Evolutionary conservation across 2,329 filamentous ascomycete genomes (phyloP).

Genomic region (Sclerotinia spermophila): DNA sequence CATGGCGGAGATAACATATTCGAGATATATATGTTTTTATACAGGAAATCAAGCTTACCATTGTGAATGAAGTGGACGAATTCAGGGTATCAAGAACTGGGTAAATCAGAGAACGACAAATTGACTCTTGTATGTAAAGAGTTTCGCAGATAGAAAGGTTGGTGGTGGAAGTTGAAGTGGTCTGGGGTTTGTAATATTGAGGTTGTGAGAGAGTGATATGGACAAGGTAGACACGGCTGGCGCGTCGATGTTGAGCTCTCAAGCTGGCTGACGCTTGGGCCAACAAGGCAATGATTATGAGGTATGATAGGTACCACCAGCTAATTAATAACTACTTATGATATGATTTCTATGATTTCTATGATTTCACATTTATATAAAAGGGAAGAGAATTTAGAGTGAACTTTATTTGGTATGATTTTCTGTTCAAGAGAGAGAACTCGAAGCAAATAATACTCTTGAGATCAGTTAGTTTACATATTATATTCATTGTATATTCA

Average conservation of each 20-base stretch:
- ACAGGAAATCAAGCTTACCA: slow-evolving; percentile 29
- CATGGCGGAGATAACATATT: background rate
- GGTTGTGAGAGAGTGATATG: slow-evolving; percentile 22
- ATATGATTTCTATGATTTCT: background rate
- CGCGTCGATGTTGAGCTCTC: slow-evolving; percentile 29
- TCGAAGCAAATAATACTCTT: background rate
- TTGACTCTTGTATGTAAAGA: background rate
- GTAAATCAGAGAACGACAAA: background rate
- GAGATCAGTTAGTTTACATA: background rate
- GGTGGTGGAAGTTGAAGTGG: slow-evolving; percentile 21
- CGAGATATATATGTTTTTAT: background rate
- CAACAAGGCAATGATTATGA: slow-evolving; percentile 30
- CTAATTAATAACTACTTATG: background rate
- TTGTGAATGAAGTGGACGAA: slow-evolving; percentile 23
- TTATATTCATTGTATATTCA: background rate
- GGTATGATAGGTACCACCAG: background rate
- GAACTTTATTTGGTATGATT: background rate
- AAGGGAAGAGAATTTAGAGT: background rate
- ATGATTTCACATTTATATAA: background rate
- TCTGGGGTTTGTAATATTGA: slow-evolving; percentile 15
- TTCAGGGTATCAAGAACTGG: slow-evolving; percentile 6
- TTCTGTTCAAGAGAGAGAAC: too few relatives aligned
- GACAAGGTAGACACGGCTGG: slow-evolving; percentile 37
- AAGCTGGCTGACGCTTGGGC: slow-evolving; percentile 36
- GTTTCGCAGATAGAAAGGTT: background rate